Conservation (phyloP, 805 yeast genomes). For the Kuraishia molischiana region DNA sequence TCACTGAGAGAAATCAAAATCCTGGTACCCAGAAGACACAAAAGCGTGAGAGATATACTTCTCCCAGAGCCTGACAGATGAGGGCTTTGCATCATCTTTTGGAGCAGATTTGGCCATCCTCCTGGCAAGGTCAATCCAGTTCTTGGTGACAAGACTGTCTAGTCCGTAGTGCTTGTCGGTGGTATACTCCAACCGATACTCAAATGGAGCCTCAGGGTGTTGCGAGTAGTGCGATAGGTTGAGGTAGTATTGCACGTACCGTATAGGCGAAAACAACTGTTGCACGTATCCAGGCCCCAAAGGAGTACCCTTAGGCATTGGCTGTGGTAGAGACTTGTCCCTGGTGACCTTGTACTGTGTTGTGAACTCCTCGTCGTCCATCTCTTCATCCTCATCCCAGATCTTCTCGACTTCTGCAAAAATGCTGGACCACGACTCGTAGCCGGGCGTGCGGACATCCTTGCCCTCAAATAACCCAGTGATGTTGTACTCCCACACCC, state of each 20-base stretch:
- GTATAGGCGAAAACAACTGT: slow-evolving; percentile 64
- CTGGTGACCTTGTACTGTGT: slow-evolving; percentile 5
- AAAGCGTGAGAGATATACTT: slow-evolving; percentile 49
- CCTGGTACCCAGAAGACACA: slow-evolving; percentile 55
- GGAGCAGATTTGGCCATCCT: slow-evolving; percentile 33
- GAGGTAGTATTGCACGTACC: slow-evolving; percentile 67
- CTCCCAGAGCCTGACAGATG: slow-evolving; percentile 42
- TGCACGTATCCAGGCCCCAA: slow-evolving; percentile 72
- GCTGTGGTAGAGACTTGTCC: slow-evolving; percentile 57
- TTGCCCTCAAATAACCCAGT: slow-evolving; percentile 32
- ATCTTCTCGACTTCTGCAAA: not conserved
- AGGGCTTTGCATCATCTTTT: slow-evolving; percentile 5
- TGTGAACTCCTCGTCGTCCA: slow-evolving; percentile 6
- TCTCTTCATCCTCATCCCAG: slow-evolving; percentile 1
- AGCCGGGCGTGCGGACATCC: slow-evolving; percentile 3
- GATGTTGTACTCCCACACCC: slow-evolving; percentile 82
- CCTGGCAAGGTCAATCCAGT: slow-evolving; percentile 52
- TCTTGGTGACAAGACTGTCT: slow-evolving; percentile 46
- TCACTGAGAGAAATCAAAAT: slow-evolving; percentile 19
- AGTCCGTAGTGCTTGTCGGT: slow-evolving; percentile 51
- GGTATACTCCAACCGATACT: slow-evolving; percentile 56
- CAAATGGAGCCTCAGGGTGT: slow-evolving; percentile 32
- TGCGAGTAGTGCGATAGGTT: slow-evolving; percentile 37
- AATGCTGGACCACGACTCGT: not conserved
- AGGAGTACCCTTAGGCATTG: slow-evolving; percentile 40